Conservation (phyloP, 2,329 filamentous ascomycete species). For the Penicillium sp. region DNA sequence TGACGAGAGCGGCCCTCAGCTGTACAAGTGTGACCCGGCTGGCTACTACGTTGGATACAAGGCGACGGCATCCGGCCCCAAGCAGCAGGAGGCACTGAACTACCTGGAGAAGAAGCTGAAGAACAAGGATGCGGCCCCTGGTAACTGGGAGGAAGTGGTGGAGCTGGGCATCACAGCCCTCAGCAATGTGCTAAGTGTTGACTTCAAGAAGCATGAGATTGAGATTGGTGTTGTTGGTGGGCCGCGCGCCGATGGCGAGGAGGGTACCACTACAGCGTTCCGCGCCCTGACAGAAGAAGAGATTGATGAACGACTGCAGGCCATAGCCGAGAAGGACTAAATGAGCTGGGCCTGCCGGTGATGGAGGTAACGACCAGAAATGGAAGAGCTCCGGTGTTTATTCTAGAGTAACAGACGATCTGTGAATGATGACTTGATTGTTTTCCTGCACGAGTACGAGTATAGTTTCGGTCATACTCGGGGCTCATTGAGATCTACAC, state of each 20-base stretch:
- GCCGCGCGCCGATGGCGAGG: conserved; percentile 75
- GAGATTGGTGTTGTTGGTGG: conserved; percentile 97
- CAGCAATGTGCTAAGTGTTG: conserved; percentile 94
- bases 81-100: conserved; percentile 98
- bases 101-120: conserved; percentile 99
- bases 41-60: conserved; percentile 99
- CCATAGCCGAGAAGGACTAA: conserved; percentile 98
- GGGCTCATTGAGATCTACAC: background rate
- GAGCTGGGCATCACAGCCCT: conserved; percentile 93
- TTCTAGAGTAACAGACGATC: conserved; percentile 18
- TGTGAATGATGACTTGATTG: conserved; percentile 21
- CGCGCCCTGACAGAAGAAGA: conserved; percentile 91
- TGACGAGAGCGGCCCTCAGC: conserved; percentile 84
- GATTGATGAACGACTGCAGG: conserved; percentile 96
- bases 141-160: conserved; percentile 94
- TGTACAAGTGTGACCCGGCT: conserved; percentile 98
- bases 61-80: conserved; percentile 92
- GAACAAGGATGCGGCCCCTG: conserved; percentile 93
- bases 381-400: conserved; percentile 3
- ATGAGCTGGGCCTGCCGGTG: conserved; percentile 19
- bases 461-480: conserved; percentile 14
- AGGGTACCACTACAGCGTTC: conserved; percentile 77
- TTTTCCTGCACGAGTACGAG: conserved; percentile 13
- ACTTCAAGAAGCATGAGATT: conserved; percentile 99
- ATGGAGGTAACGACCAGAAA: conserved; percentile 20